Evolutionary conservation across 345 rosid species (phyloP).

Genomic region (Erucastrum elatum): DNA sequence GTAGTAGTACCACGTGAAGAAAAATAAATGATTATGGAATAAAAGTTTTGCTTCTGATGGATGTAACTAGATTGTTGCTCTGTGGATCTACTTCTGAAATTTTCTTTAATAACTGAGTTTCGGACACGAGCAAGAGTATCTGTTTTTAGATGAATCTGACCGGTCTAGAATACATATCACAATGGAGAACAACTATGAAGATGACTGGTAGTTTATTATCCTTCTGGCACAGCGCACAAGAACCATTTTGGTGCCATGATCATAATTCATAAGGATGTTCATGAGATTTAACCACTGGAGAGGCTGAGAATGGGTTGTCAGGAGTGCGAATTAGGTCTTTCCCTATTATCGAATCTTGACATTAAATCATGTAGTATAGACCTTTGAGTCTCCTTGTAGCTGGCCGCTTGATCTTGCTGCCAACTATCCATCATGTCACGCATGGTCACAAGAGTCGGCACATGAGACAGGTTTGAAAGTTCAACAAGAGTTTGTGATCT

Average conservation of each 20-base stretch:
- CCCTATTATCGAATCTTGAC: background rate
- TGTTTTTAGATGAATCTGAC: background rate
- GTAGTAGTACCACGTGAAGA: conserved; percentile 14
- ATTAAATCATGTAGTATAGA: background rate
- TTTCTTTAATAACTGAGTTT: background rate
- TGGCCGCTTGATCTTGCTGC: conserved; percentile 2
- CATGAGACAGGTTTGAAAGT: background rate
- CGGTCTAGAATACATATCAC: background rate
- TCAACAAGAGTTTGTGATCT: background rate
- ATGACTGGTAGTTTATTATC: conserved; percentile 10
- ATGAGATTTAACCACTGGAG: background rate
- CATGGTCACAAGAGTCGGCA: background rate
- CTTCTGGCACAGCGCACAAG: background rate
- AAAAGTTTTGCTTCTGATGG: conserved; percentile 25
- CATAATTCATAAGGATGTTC: background rate
- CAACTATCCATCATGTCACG: conserved; percentile 2
- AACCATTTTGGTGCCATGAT: background rate
- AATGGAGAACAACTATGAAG: conserved; percentile 2
- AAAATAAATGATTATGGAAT: conserved; percentile 6
- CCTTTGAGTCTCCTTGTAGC: background rate
- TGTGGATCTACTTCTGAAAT: background rate
- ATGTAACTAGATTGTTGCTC: background rate
- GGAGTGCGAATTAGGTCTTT: background rate
- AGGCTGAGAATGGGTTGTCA: background rate
- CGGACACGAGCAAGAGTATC: background rate